phyloP scores from a whole-genome alignment of 805 yeast genomes.

The Ogataea pini region DNA sequence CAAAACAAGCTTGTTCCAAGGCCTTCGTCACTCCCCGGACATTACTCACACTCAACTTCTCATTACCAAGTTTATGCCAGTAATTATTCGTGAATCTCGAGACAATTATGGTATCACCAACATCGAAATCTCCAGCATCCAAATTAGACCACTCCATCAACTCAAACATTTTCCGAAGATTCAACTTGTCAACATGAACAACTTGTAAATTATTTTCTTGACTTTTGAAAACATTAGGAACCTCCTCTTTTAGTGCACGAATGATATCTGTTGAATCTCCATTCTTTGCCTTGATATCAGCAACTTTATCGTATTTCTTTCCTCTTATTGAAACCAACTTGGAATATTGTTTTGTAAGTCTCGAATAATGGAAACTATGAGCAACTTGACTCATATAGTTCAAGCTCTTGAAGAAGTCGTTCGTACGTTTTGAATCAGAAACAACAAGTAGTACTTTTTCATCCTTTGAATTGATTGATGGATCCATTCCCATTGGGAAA shows the following conservation, averaged over 20 bases:
- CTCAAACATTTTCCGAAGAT: slow-evolving; percentile 23
- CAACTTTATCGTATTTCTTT: slow-evolving; percentile 46
- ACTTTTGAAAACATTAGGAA: slow-evolving; percentile 39
- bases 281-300: slow-evolving; percentile 43
- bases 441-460: slow-evolving; percentile 52
- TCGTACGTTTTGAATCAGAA: slow-evolving; percentile 42
- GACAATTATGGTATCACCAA: slow-evolving; percentile 61
- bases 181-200: slow-evolving; percentile 52
- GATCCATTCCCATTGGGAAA: slow-evolving; percentile 35
- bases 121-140: slow-evolving; percentile 34
- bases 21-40: slow-evolving; percentile 13
- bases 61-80: slow-evolving; percentile 24
- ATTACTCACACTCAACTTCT: slow-evolving; percentile 13
- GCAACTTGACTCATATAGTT: slow-evolving; percentile 42
- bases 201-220: slow-evolving; percentile 41
- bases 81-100: slow-evolving; percentile 36
- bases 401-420: slow-evolving; percentile 21
- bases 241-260: slow-evolving; percentile 51
- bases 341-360: slow-evolving; percentile 39
- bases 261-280: slow-evolving; percentile 47
- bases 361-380: slow-evolving; percentile 45
- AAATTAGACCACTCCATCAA: slow-evolving; percentile 39
- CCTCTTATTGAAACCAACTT: slow-evolving; percentile 32
- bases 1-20: slow-evolving; percentile 15
- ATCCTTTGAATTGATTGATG: slow-evolving; percentile 31